These are phyloP conservation scores for Scedosporium boydii DNA, from an alignment of 2,329 filamentous ascomycete genomes.

Conservation along the genomic window DNA sequence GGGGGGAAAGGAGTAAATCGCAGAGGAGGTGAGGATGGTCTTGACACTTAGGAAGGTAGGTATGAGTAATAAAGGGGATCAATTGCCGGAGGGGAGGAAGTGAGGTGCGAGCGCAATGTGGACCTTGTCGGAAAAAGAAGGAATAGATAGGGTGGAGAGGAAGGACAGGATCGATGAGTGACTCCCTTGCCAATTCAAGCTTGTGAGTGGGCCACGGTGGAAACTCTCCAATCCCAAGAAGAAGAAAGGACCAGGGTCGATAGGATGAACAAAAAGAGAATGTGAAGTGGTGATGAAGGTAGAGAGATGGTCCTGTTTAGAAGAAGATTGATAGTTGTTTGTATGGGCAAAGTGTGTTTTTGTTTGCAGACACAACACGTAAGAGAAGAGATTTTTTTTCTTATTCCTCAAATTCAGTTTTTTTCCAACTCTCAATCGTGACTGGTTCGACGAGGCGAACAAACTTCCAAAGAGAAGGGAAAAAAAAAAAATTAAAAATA, in stretches of 20 bases:
- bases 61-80: slow-evolving; percentile 1
- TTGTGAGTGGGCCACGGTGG: background rate
- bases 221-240: background rate
- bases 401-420: no score
- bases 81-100: background rate
- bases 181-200: background rate
- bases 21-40: background rate
- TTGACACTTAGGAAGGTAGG: background rate
- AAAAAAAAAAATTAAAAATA: background rate
- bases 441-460: background rate
- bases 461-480: background rate
- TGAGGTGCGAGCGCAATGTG: background rate
- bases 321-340: no score
- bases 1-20: background rate
- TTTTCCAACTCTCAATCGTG: background rate
- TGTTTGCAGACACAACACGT: no score
- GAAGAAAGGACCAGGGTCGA: background rate
- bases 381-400: no score
- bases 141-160: background rate
- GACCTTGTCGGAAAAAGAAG: slow-evolving; percentile 3
- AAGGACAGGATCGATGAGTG: background rate
- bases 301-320: no score
- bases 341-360: no score
- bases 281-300: background rate
- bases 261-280: background rate